Evolutionary conservation across 345 rosid genomes (phyloP).

Genomic region (Hirschfeldia incana): DNA sequence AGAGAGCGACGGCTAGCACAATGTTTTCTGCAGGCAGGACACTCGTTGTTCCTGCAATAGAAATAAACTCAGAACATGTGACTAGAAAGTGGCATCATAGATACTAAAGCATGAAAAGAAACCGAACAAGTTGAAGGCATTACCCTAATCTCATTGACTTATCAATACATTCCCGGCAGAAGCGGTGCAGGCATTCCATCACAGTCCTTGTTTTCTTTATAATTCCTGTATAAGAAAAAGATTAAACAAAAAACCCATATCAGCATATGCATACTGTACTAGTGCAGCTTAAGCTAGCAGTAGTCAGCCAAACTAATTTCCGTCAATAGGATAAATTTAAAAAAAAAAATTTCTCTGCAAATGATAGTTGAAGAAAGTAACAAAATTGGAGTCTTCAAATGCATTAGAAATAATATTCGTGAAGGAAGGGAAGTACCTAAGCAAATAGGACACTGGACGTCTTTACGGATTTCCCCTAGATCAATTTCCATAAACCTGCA

Average conservation of each 20-base stretch:
- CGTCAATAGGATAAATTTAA: neutral
- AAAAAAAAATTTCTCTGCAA: slow-evolving; percentile 4
- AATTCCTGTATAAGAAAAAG: slow-evolving; percentile 49
- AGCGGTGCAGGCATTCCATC: slow-evolving; percentile 86
- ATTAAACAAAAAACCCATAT: neutral
- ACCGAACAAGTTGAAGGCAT: neutral
- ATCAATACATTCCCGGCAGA: slow-evolving; percentile 86
- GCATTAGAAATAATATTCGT: neutral
- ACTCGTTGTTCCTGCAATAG: slow-evolving; percentile 69
- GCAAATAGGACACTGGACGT: slow-evolving; percentile 82
- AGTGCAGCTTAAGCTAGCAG: neutral
- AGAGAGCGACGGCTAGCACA: slow-evolving; percentile 85
- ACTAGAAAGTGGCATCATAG: slow-evolving; percentile 11
- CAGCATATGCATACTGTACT: neutral
- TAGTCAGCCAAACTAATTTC: neutral
- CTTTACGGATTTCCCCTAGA: slow-evolving; percentile 64
- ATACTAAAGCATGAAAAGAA: slow-evolving; percentile 2
- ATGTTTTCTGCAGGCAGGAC: slow-evolving; percentile 85
- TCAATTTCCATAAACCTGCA: slow-evolving; percentile 55
- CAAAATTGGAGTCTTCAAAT: neutral
- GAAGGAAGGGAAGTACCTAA: slow-evolving; percentile 45
- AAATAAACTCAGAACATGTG: slow-evolving; percentile 16
- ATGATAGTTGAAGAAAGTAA: no score
- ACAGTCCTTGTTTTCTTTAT: slow-evolving; percentile 85
- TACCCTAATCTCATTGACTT: slow-evolving; percentile 86